phyloP scores from a whole-genome alignment of 306 rosid genomes.

The Cucumis hystrix region DNA sequence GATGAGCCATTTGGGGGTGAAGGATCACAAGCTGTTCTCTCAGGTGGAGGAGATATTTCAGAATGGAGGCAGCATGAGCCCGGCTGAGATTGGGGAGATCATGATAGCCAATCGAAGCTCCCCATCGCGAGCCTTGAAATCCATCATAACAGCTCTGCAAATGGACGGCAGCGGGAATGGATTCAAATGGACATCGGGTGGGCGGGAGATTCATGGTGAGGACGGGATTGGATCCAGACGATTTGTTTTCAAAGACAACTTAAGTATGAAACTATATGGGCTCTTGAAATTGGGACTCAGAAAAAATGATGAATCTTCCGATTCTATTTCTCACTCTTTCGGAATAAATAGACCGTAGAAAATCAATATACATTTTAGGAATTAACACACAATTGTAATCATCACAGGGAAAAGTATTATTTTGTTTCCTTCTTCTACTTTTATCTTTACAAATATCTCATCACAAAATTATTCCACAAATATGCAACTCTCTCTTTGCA shows the following conservation, averaged over 20 bases:
- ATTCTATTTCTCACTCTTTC: conserved; percentile 10
- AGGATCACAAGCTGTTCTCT: conserved; percentile 84
- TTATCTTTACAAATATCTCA: too few species aligned
- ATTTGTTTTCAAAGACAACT: conserved; percentile 39
- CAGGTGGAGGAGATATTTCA: conserved; percentile 75
- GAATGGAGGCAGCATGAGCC: conserved; percentile 51
- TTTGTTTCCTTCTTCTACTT: too few species aligned
- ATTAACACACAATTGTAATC: background rate
- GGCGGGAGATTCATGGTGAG: conserved; percentile 1
- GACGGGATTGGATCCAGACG: conserved; percentile 20
- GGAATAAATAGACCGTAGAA: background rate
- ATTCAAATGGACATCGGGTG: conserved; percentile 27
- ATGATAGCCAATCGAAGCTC: conserved; percentile 82
- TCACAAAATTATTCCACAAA: too few species aligned
- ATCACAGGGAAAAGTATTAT: background rate
- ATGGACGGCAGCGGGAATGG: conserved; percentile 23
- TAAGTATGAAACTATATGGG: conserved; percentile 67
- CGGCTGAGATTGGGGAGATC: conserved; percentile 74
- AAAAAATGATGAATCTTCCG: conserved; percentile 31
- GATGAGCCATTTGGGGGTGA: conserved; percentile 51
- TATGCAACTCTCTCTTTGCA: too few species aligned
- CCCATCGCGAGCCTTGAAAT: conserved; percentile 74
- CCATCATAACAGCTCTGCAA: conserved; percentile 69
- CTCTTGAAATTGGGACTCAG: conserved; percentile 59
- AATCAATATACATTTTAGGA: background rate